Evolutionary conservation across 768 basidiomycete species (phyloP), one percentile per base, ranked within the genome.

Genomic region (Plicaturopsis crispa): DNA sequence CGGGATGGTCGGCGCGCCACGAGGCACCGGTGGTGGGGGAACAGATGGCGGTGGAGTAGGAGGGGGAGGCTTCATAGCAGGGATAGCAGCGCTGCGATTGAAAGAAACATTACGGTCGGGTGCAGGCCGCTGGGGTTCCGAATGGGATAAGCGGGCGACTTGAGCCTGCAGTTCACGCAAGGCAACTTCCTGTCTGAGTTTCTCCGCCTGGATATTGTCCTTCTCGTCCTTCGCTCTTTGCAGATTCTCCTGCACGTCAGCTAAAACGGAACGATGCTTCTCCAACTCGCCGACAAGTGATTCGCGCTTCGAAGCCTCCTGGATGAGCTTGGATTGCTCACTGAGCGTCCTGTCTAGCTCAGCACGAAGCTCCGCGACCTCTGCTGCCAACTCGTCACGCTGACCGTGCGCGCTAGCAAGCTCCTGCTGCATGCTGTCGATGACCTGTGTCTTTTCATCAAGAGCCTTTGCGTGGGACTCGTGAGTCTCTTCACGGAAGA

Each of bases 31-130:
- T 1, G 85, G 86, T 16, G 87, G 87, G 1, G 92, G 92, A 8
- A 88, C 75, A 22, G 84, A 72, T 0, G 91, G 92, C 8, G 92
- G 88, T 6, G 91, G 90, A 0, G 84, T 85, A 0, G 86, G 84
- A 13, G 90, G 91, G 21, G 90, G 90, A 12, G 85, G 73, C 59
- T 91, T 92, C 48, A 76, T 66, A 20, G 76, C 63, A 30, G 84
- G 75, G 35, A 87, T 58, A 31, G 73, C 75, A 42, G 72, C 72
- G 38, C 71, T 61, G 40, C 84, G 74, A 24, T 68, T 69, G 52
- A 73, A 82, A 8, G 74, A 57, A 22, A 70, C 44, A 35, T 63
- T 70, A 11, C 78, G 73, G 24, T 79, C 77, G 14, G 72, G 61
- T 34, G 60, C 40, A 39, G 68, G 66, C 38, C 78, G 74, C 42